phyloP scores from a whole-genome alignment of 257 asterid genomes.

The Oldenlandia corymbosa region DNA sequence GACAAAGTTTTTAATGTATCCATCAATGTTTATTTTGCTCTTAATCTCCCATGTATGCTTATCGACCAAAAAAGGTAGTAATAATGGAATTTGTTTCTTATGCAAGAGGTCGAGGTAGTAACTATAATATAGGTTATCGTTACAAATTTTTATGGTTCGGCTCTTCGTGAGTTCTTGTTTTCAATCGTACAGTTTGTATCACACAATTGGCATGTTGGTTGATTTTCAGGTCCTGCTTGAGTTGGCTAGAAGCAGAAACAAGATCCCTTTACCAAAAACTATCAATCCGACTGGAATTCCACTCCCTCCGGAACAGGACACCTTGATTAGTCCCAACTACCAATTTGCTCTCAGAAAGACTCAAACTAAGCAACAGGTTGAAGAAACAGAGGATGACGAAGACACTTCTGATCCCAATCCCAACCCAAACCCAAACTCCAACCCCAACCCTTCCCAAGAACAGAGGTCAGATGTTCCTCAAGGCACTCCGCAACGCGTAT shows the following conservation, averaged over 20 bases:
- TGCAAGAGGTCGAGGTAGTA: not conserved
- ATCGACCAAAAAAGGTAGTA: no score
- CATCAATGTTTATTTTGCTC: not conserved
- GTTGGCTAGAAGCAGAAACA: slow-evolving; percentile 79
- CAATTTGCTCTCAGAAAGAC: slow-evolving; percentile 65
- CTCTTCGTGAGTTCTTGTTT: no score
- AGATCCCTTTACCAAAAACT: slow-evolving; percentile 68
- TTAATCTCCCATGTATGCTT: not conserved
- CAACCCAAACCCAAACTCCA: slow-evolving; percentile 13
- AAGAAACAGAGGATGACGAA: slow-evolving; percentile 83
- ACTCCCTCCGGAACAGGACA: slow-evolving; percentile 77
- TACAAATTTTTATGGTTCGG: no score
- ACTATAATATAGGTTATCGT: no score
- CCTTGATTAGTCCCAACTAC: slow-evolving; percentile 79
- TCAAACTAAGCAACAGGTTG: slow-evolving; percentile 37
- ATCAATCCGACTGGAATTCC: slow-evolving; percentile 52
- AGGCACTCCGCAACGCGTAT: slow-evolving; percentile 67
- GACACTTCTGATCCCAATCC: slow-evolving; percentile 34
- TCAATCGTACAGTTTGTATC: not conserved
- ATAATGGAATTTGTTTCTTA: not conserved
- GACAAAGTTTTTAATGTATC: not conserved
- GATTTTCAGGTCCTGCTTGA: slow-evolving; percentile 61
- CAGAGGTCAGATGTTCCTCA: slow-evolving; percentile 41
- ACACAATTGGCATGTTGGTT: not conserved
- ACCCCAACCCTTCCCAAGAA: slow-evolving; percentile 38